phyloP scores from a whole-genome alignment of 2,329 filamentous ascomycete genomes.

The Cladobotryum mycophilum region DNA sequence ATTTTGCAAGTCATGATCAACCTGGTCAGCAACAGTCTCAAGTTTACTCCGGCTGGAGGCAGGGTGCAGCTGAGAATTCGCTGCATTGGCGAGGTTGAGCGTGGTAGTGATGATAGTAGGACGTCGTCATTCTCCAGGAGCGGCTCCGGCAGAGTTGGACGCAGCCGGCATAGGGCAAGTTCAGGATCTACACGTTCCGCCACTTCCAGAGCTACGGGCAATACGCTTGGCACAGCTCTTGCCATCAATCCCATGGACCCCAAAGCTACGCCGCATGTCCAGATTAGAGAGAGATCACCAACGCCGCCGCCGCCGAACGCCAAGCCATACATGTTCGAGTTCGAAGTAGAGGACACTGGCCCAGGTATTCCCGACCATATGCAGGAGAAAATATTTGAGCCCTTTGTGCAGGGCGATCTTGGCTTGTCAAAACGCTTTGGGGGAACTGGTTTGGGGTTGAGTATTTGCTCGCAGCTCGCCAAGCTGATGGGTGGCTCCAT shows the following conservation, averaged over 20 bases:
- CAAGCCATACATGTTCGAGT: conserved; percentile 70
- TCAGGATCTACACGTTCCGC: conserved; percentile 46
- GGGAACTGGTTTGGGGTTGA: conserved; percentile 80
- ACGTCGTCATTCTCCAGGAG: conserved; percentile 47
- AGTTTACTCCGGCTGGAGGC: conserved; percentile 77
- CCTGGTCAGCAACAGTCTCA: conserved; percentile 83
- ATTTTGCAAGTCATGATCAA: conserved; percentile 94
- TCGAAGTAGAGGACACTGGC: conserved; percentile 82
- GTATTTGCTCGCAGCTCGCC: conserved; percentile 83
- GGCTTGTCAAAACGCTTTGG: conserved; percentile 85
- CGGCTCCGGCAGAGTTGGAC: conserved; percentile 31
- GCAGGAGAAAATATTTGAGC: conserved; percentile 82
- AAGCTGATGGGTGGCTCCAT: conserved; percentile 77
- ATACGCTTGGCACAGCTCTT: conserved; percentile 44
- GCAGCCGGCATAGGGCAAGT: conserved; percentile 40
- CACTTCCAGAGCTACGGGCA: conserved; percentile 34
- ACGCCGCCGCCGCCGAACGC: conserved; percentile 56
- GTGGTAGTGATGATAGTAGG: conserved; percentile 38
- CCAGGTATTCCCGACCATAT: conserved; percentile 75
- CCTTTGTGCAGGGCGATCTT: conserved; percentile 88
- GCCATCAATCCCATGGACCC: conserved; percentile 58
- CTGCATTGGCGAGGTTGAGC: conserved; percentile 58
- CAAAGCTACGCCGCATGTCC: conserved; percentile 42
- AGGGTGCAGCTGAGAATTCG: conserved; percentile 70
- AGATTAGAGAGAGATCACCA: conserved; percentile 48